Conservation (phyloP, 495 filamentous ascomycete species). For the Hypoxylon intermedium region DNA sequence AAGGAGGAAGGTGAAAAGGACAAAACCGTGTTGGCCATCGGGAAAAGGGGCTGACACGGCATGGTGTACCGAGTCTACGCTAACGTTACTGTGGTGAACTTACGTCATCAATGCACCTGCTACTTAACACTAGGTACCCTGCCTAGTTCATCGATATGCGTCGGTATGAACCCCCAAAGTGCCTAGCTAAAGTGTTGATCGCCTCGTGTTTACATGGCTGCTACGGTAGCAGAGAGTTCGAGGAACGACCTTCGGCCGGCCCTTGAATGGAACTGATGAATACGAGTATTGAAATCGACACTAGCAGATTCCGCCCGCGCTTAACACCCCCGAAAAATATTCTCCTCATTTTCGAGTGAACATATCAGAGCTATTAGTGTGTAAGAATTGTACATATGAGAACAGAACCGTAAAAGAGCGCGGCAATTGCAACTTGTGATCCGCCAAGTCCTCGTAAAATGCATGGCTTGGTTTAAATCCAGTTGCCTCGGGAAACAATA, state of each 20-base stretch:
- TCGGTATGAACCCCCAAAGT: conserved; percentile 4
- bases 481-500: no score
- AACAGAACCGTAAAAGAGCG: no score
- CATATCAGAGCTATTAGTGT: no score
- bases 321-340: conserved; percentile 9
- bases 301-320: conserved; percentile 19
- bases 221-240: conserved; percentile 15
- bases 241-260: conserved; percentile 5
- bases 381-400: no score
- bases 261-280: conserved; percentile 32
- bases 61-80: conserved; percentile 21
- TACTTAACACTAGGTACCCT: conserved; percentile 14
- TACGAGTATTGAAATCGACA: conserved; percentile 24
- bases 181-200: conserved; percentile 6
- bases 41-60: conserved; percentile 18
- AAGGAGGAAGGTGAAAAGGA: conserved; percentile 12
- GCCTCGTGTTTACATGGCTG: conserved; percentile 25
- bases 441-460: conserved; percentile 14
- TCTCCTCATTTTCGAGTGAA: neutral
- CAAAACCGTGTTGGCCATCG: conserved; percentile 24
- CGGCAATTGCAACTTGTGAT: neutral
- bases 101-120: conserved; percentile 23
- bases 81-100: conserved; percentile 18
- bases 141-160: neutral
- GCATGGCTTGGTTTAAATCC: neutral